Percentiles rank a stretch among this genome's conserved stretches.
Conservation (phyloP, 179 eudicot genomes). For the Silene coronaria region DNA sequence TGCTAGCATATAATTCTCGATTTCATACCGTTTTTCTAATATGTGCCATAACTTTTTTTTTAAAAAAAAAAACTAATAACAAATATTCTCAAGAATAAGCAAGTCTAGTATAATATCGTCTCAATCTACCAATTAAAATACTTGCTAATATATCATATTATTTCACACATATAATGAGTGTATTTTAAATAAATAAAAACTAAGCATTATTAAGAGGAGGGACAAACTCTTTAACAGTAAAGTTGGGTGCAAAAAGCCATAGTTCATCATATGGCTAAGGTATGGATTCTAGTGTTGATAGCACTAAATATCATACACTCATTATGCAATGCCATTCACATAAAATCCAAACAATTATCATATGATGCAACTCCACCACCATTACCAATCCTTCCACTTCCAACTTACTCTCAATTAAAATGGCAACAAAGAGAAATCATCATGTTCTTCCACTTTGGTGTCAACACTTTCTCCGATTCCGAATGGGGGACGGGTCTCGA, state of each 20-base stretch:
- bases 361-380: constrained; percentile 45
- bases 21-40: too few relatives aligned
- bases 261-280: constrained; percentile 14
- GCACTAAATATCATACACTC: background rate
- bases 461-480: constrained; percentile 77
- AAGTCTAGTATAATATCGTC: too few relatives aligned
- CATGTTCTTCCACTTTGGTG: constrained; percentile 92
- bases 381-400: constrained; percentile 70
- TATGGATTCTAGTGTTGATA: constrained; percentile 11
- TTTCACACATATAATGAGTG: too few relatives aligned
- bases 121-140: too few relatives aligned
- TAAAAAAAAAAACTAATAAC: too few relatives aligned
- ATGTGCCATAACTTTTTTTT: too few relatives aligned
- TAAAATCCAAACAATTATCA: background rate
- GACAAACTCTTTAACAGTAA: background rate
- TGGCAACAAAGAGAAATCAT: constrained; percentile 93
- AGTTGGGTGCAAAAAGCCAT: background rate
- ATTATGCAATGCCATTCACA: constrained; percentile 1
- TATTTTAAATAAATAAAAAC: background rate
- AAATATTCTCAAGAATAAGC: too few relatives aligned
- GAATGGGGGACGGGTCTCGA: constrained; percentile 82
- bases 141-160: too few relatives aligned
- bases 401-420: constrained; percentile 66
- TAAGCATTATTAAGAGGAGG: background rate
- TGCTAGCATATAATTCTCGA: too few relatives aligned